A percentile compares a stretch with the other conserved stretches of the same genome.
These are phyloP conservation scores for Fusarium duplospermum DNA, from an alignment of 2,329 filamentous ascomycete genomes.

Conservation along the genomic window DNA sequence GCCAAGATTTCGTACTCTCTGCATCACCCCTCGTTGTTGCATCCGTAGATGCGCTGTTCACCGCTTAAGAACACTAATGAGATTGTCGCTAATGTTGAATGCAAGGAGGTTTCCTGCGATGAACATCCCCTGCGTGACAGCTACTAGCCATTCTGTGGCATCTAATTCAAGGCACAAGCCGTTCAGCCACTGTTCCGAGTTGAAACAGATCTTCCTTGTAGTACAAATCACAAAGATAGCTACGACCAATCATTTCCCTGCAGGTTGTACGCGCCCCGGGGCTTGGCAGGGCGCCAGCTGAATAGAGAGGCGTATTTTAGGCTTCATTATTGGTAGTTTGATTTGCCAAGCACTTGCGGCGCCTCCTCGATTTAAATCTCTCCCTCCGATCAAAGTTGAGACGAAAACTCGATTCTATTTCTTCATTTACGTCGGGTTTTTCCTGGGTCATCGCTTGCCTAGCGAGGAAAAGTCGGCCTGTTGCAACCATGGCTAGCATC, in stretches of 20 bases:
- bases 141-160: not conserved
- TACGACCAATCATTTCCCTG: not conserved
- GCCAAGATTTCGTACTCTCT: not conserved
- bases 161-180: not conserved
- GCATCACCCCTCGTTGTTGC: too few species aligned
- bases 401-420: not conserved
- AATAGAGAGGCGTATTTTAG: not conserved
- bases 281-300: not conserved
- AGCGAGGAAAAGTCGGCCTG: not conserved
- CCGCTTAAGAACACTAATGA: not conserved
- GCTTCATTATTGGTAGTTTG: not conserved
- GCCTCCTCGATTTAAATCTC: not conserved
- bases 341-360: not conserved
- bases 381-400: not conserved
- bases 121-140: not conserved
- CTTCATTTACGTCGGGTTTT: not conserved
- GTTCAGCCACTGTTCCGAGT: not conserved
- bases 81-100: not conserved
- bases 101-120: not conserved
- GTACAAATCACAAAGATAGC: not conserved
- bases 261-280: not conserved
- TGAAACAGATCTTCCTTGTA: not conserved
- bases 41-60: not conserved
- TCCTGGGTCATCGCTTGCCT: not conserved
- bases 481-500: not conserved